phyloP scores from a whole-genome alignment of 169 alveolate genomes.

The Amoebophrya sp. region DNA sequence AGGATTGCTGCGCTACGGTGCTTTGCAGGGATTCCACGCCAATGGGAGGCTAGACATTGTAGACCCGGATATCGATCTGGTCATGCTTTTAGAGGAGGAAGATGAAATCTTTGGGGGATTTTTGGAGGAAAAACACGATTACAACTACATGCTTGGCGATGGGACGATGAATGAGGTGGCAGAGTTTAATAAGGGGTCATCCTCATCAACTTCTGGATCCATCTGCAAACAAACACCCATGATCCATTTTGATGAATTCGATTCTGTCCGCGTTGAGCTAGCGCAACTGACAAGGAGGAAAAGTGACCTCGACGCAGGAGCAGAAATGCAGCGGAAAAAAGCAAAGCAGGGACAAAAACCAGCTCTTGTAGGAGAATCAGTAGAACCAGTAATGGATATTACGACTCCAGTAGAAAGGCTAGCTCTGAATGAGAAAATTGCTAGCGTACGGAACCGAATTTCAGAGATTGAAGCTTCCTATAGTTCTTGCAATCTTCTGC shows the following conservation, averaged over 20 bases:
- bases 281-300: not conserved
- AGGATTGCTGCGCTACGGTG: not conserved
- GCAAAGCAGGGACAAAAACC: not conserved
- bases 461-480: not conserved
- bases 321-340: not conserved
- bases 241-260: no score
- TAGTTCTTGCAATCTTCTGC: no score
- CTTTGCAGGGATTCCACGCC: constrained; percentile 3
- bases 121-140: no score
- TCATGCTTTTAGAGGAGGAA: not conserved
- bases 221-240: no score
- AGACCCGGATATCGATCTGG: not conserved
- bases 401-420: not conserved
- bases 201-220: no score
- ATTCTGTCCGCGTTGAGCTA: not conserved
- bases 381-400: not conserved
- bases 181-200: no score
- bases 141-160: no score
- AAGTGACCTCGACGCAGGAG: no score
- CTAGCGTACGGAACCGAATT: not conserved
- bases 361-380: not conserved
- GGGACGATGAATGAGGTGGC: no score
- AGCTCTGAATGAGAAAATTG: not conserved
- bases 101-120: no score
- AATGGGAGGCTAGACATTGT: not conserved